Evolutionary conservation across 768 basidiomycete species (phyloP).

Genomic region (Phylloporus sp.): DNA sequence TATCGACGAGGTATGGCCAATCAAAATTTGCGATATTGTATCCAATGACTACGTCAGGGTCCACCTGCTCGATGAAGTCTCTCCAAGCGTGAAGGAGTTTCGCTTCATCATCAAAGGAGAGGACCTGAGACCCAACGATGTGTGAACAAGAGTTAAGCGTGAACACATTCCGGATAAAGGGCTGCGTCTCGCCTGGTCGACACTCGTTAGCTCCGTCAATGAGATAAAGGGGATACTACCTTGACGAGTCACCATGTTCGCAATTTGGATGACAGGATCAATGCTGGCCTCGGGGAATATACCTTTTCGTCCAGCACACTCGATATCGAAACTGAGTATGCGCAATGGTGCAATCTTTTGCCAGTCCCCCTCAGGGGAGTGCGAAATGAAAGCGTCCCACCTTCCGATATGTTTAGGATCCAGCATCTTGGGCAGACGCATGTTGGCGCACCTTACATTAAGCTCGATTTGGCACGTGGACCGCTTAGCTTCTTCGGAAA

Average conservation of each 20-base stretch:
- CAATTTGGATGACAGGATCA: slow-evolving; percentile 98
- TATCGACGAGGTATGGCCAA: slow-evolving; percentile 91
- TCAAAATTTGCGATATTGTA: slow-evolving; percentile 96
- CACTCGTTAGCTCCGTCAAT: slow-evolving; percentile 2
- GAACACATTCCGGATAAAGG: slow-evolving; percentile 95
- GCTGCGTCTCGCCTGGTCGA: slow-evolving; percentile 75
- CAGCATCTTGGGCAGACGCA: neutral
- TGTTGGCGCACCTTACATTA: slow-evolving; percentile 52
- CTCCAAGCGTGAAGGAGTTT: slow-evolving; percentile 80
- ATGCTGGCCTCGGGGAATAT: slow-evolving; percentile 88
- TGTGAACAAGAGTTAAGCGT: slow-evolving; percentile 91
- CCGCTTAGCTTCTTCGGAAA: slow-evolving; percentile 51
- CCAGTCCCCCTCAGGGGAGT: slow-evolving; percentile 90
- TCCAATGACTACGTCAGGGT: slow-evolving; percentile 94
- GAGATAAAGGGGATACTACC: slow-evolving; percentile 41
- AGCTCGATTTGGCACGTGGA: slow-evolving; percentile 92
- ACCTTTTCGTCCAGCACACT: slow-evolving; percentile 96
- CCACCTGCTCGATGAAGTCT: slow-evolving; percentile 82
- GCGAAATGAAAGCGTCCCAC: slow-evolving; percentile 82
- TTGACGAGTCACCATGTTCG: slow-evolving; percentile 98
- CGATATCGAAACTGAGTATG: slow-evolving; percentile 97
- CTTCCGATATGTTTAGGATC: slow-evolving; percentile 35
- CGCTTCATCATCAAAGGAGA: slow-evolving; percentile 72
- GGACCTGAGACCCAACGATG: slow-evolving; percentile 96
- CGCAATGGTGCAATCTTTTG: slow-evolving; percentile 88